These are phyloP conservation scores for Backusella liffmaniae DNA, from an alignment of 192 early-diverging fungal genomes.

Conservation along the genomic window DNA sequence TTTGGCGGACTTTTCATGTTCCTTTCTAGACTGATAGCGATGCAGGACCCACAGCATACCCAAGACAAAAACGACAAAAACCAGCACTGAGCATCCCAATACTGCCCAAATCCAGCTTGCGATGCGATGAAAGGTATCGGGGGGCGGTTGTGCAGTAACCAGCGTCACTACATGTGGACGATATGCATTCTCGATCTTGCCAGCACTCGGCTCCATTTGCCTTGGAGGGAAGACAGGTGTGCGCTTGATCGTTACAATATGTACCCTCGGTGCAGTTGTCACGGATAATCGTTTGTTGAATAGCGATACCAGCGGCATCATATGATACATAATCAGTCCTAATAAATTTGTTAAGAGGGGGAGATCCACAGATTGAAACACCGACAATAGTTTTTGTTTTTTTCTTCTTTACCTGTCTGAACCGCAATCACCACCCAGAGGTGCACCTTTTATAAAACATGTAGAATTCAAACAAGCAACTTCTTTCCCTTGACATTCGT, in stretches of 20 bases:
- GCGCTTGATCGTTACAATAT: constrained; percentile 15
- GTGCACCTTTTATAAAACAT: constrained; percentile 31
- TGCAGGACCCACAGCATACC: constrained; percentile 31
- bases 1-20: constrained; percentile 34
- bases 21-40: constrained; percentile 38
- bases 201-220: constrained; percentile 17
- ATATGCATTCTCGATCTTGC: constrained; percentile 38
- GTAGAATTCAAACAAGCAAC: constrained; percentile 31
- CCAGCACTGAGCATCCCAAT: constrained; percentile 24
- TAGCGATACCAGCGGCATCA: constrained; percentile 19
- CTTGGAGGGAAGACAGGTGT: constrained; percentile 20
- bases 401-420: constrained; percentile 25
- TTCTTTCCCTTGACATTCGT: constrained; percentile 28
- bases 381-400: neutral
- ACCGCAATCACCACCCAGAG: constrained; percentile 32
- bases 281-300: constrained; percentile 26
- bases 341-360: neutral
- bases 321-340: constrained; percentile 33
- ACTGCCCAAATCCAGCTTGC: constrained; percentile 30
- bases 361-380: neutral
- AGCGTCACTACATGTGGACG: constrained; percentile 23
- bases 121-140: constrained; percentile 30
- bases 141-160: constrained; percentile 26
- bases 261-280: constrained; percentile 39
- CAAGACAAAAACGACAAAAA: constrained; percentile 33